These are phyloP conservation scores for Yarrowia yakushimensis DNA, from an alignment of 805 yeast genomes.

Conservation along the genomic window DNA sequence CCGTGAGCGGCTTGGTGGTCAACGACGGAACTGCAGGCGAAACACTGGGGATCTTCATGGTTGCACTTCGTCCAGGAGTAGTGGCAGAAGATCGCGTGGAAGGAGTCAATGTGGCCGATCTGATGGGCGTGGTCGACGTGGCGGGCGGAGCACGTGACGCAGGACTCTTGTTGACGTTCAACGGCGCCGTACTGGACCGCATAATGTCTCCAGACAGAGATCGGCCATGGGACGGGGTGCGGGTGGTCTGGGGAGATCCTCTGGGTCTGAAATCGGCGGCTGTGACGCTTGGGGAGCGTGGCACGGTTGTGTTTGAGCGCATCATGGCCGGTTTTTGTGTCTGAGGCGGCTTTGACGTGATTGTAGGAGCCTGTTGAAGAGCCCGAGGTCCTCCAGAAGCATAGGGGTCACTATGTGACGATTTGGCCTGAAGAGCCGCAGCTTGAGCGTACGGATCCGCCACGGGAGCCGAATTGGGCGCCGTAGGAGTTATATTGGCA, in stretches of 20 bases:
- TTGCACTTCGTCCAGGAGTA: slow-evolving; percentile 1
- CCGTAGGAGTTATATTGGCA: too few species aligned
- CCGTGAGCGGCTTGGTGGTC: slow-evolving; percentile 10
- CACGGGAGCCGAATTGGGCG: not conserved
- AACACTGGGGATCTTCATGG: not conserved
- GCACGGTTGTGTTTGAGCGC: slow-evolving; percentile 19
- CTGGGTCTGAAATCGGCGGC: not conserved
- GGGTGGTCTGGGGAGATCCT: not conserved
- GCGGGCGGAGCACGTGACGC: not conserved
- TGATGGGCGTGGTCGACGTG: not conserved
- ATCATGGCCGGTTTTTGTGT: slow-evolving; percentile 4
- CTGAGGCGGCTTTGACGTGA: not conserved
- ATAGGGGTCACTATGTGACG: not conserved
- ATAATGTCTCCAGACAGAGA: slow-evolving; percentile 3
- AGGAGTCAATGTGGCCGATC: not conserved
- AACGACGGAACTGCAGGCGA: not conserved
- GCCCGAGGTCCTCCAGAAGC: not conserved
- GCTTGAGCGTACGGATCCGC: not conserved
- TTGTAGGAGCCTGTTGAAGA: not conserved
- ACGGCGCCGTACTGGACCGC: not conserved
- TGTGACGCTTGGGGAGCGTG: not conserved
- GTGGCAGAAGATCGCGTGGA: not conserved
- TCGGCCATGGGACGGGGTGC: not conserved
- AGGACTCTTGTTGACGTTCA: not conserved
- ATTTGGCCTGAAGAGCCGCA: not conserved